Conservation (phyloP, 163 green algal species). For the Volvox carteri region DNA sequence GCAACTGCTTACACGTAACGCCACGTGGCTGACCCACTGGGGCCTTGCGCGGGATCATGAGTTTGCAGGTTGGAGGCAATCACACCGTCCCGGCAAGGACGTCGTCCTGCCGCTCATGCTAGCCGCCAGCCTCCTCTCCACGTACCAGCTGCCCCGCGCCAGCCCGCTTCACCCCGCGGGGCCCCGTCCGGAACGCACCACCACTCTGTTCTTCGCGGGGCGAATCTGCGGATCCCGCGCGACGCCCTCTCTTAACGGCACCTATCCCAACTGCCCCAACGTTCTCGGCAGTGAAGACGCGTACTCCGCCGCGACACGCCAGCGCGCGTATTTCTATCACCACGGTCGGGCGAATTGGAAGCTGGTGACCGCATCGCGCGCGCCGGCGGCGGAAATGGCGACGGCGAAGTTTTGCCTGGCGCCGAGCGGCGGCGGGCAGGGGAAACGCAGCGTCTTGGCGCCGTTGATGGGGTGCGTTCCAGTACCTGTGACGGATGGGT, state of each 20-base stretch:
- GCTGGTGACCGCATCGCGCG: background rate
- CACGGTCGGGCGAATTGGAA: slow-evolving; percentile 52
- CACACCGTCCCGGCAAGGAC: slow-evolving; percentile 51
- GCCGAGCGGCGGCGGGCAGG: slow-evolving; percentile 34
- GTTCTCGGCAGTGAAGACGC: slow-evolving; percentile 44
- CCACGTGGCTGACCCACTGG: slow-evolving; percentile 66
- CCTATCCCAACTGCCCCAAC: slow-evolving; percentile 48
- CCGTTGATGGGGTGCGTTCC: slow-evolving; percentile 56
- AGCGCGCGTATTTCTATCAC: slow-evolving; percentile 50
- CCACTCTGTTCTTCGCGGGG: slow-evolving; percentile 55
- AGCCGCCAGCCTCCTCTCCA: background rate
- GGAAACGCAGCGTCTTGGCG: slow-evolving; percentile 52
- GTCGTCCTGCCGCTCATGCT: slow-evolving; percentile 57
- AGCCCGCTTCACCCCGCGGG: slow-evolving; percentile 47
- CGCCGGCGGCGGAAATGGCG: slow-evolving; percentile 20
- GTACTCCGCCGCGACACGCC: slow-evolving; percentile 50
- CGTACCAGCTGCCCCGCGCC: background rate
- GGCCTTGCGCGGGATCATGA: slow-evolving; percentile 51
- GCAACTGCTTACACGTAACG: slow-evolving; percentile 39
- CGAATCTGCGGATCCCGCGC: slow-evolving; percentile 49
- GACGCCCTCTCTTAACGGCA: slow-evolving; percentile 30
- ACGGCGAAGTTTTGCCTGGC: slow-evolving; percentile 44
- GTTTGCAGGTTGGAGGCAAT: slow-evolving; percentile 36
- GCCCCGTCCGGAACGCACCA: background rate
- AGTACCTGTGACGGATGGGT: slow-evolving; percentile 51